Percentiles rank a stretch among this genome's conserved stretches.
phyloP scores from a whole-genome alignment of 2,329 filamentous ascomycete genomes.

The Monilinia fructigena region DNA sequence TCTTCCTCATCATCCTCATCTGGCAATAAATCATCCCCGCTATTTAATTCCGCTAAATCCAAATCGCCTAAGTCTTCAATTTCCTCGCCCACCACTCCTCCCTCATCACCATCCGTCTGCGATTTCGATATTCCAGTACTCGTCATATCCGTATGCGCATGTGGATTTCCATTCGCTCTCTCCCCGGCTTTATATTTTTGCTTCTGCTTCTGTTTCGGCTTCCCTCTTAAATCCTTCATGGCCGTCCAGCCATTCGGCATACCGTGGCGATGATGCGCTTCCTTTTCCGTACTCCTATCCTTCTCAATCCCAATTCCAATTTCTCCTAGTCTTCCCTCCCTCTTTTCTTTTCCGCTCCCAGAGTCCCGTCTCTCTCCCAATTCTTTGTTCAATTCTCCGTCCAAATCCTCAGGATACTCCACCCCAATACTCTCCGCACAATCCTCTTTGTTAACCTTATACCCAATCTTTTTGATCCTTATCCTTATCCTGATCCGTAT shows the following conservation, averaged over 20 bases:
- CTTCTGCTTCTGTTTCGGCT: background rate
- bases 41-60: slow-evolving; percentile 34
- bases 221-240: background rate
- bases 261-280: slow-evolving; percentile 3
- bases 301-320: background rate
- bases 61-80: slow-evolving; percentile 30
- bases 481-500: background rate
- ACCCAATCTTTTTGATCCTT: background rate
- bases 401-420: no score
- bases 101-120: slow-evolving; percentile 26
- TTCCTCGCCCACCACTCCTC: slow-evolving; percentile 10
- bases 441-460: no score
- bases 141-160: slow-evolving; percentile 22
- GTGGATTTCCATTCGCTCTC: slow-evolving; percentile 5
- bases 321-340: background rate
- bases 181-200: background rate
- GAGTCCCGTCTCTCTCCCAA: background rate
- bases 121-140: slow-evolving; percentile 28
- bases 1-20: slow-evolving; percentile 28
- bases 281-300: slow-evolving; percentile 5
- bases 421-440: no score
- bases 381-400: background rate
- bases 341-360: background rate
- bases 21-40: slow-evolving; percentile 37
- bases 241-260: slow-evolving; percentile 19